Conservation (phyloP, 2,329 filamentous ascomycete species). For the Setomelanomma holmii region DNA sequence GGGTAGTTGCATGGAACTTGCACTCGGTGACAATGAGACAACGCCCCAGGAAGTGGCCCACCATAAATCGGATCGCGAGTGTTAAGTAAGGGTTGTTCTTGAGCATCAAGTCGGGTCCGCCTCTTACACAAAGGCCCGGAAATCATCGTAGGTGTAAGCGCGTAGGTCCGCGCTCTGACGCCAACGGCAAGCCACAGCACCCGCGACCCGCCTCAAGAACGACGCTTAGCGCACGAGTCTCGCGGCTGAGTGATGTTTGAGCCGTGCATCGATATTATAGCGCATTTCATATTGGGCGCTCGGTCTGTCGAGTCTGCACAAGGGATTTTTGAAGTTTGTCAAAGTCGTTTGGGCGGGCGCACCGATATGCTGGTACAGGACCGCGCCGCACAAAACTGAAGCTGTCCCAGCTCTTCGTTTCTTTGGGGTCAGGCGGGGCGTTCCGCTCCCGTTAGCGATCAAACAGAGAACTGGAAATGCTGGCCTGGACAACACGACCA, state of each 20-base stretch:
- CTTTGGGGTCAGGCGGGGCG: constrained; percentile 35
- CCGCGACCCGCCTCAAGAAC: neutral
- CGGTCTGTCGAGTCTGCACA: neutral
- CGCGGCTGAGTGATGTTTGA: constrained; percentile 15
- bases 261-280: neutral
- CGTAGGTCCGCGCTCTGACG: constrained; percentile 2
- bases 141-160: neutral
- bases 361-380: constrained; percentile 4
- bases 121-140: neutral
- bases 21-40: neutral
- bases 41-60: neutral
- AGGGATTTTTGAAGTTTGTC: neutral
- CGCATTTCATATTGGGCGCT: neutral
- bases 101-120: neutral
- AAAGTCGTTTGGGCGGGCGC: neutral
- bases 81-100: constrained; percentile 1
- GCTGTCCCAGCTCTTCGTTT: constrained; percentile 29
- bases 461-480: constrained; percentile 24
- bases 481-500: constrained; percentile 2
- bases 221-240: constrained; percentile 9
- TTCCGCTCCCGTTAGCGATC: constrained; percentile 37
- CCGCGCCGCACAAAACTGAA: constrained; percentile 16
- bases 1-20: neutral
- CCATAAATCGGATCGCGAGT: neutral
- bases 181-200: neutral